Base-by-base conservation (phyloP, 441 rosid species). In the Dalechampia spathulata region DNA sequence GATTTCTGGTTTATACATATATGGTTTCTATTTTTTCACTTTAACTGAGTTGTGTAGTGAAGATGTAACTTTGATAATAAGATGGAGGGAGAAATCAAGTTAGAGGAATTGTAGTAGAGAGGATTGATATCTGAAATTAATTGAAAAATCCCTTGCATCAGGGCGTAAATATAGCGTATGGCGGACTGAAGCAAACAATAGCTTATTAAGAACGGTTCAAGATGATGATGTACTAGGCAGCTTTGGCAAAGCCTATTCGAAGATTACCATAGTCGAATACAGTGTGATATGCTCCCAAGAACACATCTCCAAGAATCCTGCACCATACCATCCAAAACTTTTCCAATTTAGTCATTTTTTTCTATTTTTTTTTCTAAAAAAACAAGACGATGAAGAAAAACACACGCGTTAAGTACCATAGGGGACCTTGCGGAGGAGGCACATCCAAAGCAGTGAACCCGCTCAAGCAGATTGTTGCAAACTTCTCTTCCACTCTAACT, bases 251-350 rank as follows among this genome's bases (percentile, higher is more conserved):
- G 58, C 89, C 85, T 8, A 79, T 42, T 54, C 60, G 72, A 44
- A 58, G 70, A 61, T 80, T 83, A 26, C 77, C 86, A 7, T 60
- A 75, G 48, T 83, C 85, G 41, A 80, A 83, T 17, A 80, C 80
- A 14, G 89, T 72, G 66, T 83, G 85, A 71, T 83, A 83, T 45
- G 82, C 82, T 54, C 80, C 75, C 67, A 83, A 25, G 62, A 80
- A 83, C 39, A 70, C 52, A 45, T 72, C 72, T 52, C 89, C 89
- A 13, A 83, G 75, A 56, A 83, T 59, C 85, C 89, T 79, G 77
- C 72, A 67, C 49, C n/a, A 19, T 38, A 13, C 23, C 15, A 46
- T 21, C 11, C 3, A 50, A 45, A 36, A 32, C 4, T 30, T 30
- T 30, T 30, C 4, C 34, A 30, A 30, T 30, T 30, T 43, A 17